Conservation (phyloP, 345 rosid genomes). For the Salix viminalis region DNA sequence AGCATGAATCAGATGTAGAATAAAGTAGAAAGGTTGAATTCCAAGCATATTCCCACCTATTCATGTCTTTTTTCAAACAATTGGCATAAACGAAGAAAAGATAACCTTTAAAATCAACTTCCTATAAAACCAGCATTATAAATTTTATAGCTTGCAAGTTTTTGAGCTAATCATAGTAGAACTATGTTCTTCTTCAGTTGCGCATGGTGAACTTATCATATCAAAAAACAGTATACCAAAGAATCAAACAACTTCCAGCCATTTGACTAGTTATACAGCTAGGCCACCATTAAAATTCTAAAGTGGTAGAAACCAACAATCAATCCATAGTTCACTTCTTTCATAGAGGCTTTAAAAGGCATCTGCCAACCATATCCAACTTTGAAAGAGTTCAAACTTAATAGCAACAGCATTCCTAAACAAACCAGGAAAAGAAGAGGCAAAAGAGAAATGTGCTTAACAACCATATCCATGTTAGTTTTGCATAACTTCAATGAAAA, state of each 20-base stretch:
- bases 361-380: neutral
- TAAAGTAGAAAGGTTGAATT: neutral
- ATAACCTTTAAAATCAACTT: neutral
- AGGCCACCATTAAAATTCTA: neutral
- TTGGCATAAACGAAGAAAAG: neutral
- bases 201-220: neutral
- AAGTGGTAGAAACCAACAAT: neutral
- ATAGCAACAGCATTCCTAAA: neutral
- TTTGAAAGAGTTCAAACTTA: neutral
- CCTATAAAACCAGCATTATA: neutral
- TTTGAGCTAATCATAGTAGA: neutral
- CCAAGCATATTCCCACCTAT: neutral
- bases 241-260: neutral
- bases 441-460: neutral
- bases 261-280: neutral
- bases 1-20: too few relatives aligned
- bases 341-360: neutral
- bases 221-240: neutral
- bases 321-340: neutral
- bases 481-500: neutral
- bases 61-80: neutral
- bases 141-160: neutral
- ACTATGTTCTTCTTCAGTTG: neutral
- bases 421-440: neutral
- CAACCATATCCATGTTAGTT: neutral